Percentiles rank a stretch among this genome's conserved stretches.
These are phyloP conservation scores for Entonaema liquescens DNA, from an alignment of 495 filamentous ascomycete species.

Conservation along the genomic window DNA sequence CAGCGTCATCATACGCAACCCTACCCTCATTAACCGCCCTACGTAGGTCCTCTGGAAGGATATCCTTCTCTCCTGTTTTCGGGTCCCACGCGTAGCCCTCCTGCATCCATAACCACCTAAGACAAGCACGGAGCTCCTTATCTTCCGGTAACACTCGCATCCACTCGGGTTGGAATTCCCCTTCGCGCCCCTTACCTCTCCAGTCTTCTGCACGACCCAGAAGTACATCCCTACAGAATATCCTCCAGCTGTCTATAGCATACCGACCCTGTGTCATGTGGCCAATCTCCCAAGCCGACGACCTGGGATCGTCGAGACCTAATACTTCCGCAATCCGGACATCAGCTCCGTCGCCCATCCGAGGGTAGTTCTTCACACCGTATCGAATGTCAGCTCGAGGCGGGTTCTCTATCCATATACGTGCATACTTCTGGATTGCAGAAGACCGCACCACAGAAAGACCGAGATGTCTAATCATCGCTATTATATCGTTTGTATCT, in stretches of 20 bases:
- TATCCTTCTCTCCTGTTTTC: slow-evolving; percentile 68
- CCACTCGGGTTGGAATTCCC: slow-evolving; percentile 76
- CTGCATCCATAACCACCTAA: slow-evolving; percentile 90
- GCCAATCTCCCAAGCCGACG: slow-evolving; percentile 80
- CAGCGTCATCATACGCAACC: slow-evolving; percentile 68
- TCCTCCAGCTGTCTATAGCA: slow-evolving; percentile 90
- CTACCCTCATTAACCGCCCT: slow-evolving; percentile 66
- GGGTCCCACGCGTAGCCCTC: slow-evolving; percentile 87
- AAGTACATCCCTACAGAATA: slow-evolving; percentile 87
- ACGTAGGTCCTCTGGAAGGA: slow-evolving; percentile 64
- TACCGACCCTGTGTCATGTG: slow-evolving; percentile 90
- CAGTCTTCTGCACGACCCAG: slow-evolving; percentile 68
- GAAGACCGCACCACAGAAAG: slow-evolving; percentile 65
- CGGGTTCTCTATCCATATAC: slow-evolving; percentile 71
- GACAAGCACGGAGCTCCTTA: slow-evolving; percentile 87
- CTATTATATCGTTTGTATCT: slow-evolving; percentile 62
- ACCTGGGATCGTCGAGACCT: slow-evolving; percentile 32
- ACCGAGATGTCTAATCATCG: slow-evolving; percentile 75
- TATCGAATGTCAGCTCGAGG: slow-evolving; percentile 69
- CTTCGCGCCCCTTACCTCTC: slow-evolving; percentile 58
- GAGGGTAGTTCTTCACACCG: slow-evolving; percentile 75
- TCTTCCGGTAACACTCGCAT: slow-evolving; percentile 83
- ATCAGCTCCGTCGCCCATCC: slow-evolving; percentile 61
- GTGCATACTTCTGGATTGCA: slow-evolving; percentile 70
- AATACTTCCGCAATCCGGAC: slow-evolving; percentile 60